Evolutionary conservation across 2,329 filamentous ascomycete genomes (phyloP), one percentile per base, ranked within the genome.

Genomic region (Colletotrichum paranaense): DNA sequence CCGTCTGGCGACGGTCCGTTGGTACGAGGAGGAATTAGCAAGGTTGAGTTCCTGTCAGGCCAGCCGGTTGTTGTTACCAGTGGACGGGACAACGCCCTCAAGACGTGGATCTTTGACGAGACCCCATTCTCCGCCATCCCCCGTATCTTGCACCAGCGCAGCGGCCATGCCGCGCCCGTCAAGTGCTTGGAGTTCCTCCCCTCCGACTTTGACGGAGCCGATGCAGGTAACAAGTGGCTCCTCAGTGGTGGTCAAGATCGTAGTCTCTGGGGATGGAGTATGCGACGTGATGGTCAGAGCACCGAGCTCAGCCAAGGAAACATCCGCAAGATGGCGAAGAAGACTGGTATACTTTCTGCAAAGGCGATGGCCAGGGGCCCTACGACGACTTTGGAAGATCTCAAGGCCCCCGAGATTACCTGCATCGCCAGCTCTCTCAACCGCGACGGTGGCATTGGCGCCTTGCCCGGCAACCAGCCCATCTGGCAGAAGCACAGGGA

Each of bases 101-200:
- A 96, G 81, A 95, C 95, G 5, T 98, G 96, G 96, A 97, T 98
- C 74, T 98, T 98, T 78, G 96, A 98, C 79, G 93, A 97, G 81
- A 92, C 92, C 0, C 95, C 96, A 0, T 98, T 98, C 81, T 97
- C 94, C 0, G 92, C 95, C 0, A 88, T 95, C 12, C 97, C 97
- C 2, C 91, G 96, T 22, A 93, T 95, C 30, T 86, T 99, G 35
- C 97, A 99, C 82, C 90, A 91, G 3, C 90, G 97, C 76, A 95
- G 94, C 76, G 97, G 97, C 2, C 97, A 99, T 81, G 94, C 95
- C 11, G 95, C 93, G 3, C 92, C 95, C 0, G 91, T 98, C 67
- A 95, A 92, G 42, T 92, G 91, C 65, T 88, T 99, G 35, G 89
- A 92, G 73, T 99, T 98, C 83, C 84, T 98, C 30, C 96, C 96